These are phyloP conservation scores for Zygotorulaspora mrakii DNA, from an alignment of 1,139 yeast genomes.

Conservation along the genomic window DNA sequence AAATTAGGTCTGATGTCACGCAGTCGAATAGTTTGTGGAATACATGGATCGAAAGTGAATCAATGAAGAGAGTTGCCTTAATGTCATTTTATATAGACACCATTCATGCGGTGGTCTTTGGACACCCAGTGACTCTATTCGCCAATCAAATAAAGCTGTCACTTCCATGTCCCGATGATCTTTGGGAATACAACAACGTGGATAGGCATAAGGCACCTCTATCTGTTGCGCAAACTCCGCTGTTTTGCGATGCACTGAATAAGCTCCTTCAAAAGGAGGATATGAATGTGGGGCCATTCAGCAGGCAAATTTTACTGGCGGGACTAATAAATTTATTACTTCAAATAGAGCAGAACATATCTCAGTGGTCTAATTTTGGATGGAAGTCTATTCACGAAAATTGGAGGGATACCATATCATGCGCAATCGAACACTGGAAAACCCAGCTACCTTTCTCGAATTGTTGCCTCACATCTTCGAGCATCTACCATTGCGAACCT, in stretches of 20 bases:
- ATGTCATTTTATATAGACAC: conserved; percentile 40
- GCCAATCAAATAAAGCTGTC: conserved; percentile 53
- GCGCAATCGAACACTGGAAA: conserved; percentile 46
- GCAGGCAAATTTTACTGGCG: conserved; percentile 36
- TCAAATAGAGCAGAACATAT: conserved; percentile 39
- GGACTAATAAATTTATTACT: conserved; percentile 42
- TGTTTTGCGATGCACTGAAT: conserved; percentile 12
- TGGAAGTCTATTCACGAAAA: conserved; percentile 35
- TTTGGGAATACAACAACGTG: conserved; percentile 39
- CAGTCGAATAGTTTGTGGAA: conserved; percentile 26
- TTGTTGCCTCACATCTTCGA: conserved; percentile 12
- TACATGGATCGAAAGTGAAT: conserved; percentile 47
- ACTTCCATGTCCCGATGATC: conserved; percentile 55
- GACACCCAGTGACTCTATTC: conserved; percentile 50
- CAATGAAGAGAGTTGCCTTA: conserved; percentile 18
- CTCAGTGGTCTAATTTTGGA: conserved; percentile 32
- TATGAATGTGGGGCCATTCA: conserved; percentile 10
- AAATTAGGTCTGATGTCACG: conserved; percentile 45
- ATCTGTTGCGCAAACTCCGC: conserved; percentile 14
- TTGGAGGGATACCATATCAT: conserved; percentile 46
- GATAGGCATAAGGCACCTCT: conserved; percentile 12
- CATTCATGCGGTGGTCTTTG: conserved; percentile 52
- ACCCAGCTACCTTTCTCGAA: conserved; percentile 10
- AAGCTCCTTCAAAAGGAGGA: conserved; percentile 11
- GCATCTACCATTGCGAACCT: conserved; percentile 4